A percentile compares a stretch with the other conserved stretches of the same genome.
phyloP scores from a whole-genome alignment of 2,329 filamentous ascomycete species.

The Emmonsia crescens region DNA sequence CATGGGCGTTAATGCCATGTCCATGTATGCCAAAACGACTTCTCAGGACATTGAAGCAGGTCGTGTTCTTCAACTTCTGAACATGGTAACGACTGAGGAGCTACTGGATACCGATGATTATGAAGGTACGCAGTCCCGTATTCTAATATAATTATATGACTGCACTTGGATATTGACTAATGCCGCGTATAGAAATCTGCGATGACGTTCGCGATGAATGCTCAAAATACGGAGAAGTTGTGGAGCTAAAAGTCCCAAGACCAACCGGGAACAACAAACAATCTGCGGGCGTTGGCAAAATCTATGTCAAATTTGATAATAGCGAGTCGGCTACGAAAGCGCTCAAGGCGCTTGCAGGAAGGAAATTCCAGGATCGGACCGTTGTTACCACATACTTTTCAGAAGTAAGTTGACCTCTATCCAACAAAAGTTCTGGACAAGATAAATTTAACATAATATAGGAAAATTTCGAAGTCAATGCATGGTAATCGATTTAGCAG shows the following conservation, averaged over 20 bases:
- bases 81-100: constrained; percentile 97
- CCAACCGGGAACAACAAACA: constrained; percentile 74
- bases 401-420: constrained; percentile 49
- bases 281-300: constrained; percentile 87
- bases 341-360: constrained; percentile 76
- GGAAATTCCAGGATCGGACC: constrained; percentile 92
- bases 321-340: constrained; percentile 72
- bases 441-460: constrained; percentile 23
- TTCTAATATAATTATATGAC: background rate
- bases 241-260: constrained; percentile 87
- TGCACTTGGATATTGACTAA: background rate
- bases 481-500: constrained; percentile 54
- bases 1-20: constrained; percentile 96
- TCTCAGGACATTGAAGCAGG: constrained; percentile 67
- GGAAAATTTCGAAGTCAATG: constrained; percentile 89
- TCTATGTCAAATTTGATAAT: constrained; percentile 86
- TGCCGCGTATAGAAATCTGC: constrained; percentile 64
- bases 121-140: constrained; percentile 54
- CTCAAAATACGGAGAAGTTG: constrained; percentile 72
- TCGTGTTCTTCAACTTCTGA: constrained; percentile 81
- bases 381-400: constrained; percentile 95
- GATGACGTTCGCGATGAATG: constrained; percentile 93
- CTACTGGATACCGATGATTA: constrained; percentile 91
- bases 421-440: background rate
- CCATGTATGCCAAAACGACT: constrained; percentile 86